These are phyloP conservation scores for Saccharomyces hybrid DNA, from an alignment of 1,139 yeast species.

Conservation along the genomic window DNA sequence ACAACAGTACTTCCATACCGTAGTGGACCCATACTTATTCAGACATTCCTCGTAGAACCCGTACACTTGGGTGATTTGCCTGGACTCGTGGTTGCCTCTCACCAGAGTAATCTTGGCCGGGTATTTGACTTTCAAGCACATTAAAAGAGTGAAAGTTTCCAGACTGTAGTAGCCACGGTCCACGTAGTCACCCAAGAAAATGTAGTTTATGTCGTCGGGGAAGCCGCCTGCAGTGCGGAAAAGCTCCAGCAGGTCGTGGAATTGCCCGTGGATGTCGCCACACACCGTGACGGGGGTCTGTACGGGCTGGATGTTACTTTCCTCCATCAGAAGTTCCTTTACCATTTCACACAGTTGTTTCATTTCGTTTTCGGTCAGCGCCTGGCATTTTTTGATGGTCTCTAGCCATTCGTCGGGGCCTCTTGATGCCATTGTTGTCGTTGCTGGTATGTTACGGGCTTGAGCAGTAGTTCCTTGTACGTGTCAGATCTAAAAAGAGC, in stretches of 20 bases:
- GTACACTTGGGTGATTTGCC: constrained; percentile 93
- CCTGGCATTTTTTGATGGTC: constrained; percentile 81
- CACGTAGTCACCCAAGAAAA: constrained; percentile 90
- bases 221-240: constrained; percentile 92
- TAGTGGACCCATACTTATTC: constrained; percentile 88
- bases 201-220: constrained; percentile 69
- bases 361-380: constrained; percentile 89
- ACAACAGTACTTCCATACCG: constrained; percentile 96
- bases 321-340: constrained; percentile 83
- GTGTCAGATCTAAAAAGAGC: not conserved
- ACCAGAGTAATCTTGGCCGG: constrained; percentile 83
- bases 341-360: constrained; percentile 92
- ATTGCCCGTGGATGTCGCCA: constrained; percentile 98
- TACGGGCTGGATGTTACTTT: constrained; percentile 92
- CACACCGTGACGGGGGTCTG: constrained; percentile 97
- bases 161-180: constrained; percentile 92
- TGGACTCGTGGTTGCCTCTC: constrained; percentile 87
- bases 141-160: constrained; percentile 84
- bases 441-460: not conserved
- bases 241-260: constrained; percentile 85
- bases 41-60: constrained; percentile 90
- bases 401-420: constrained; percentile 97
- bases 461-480: not conserved
- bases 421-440: constrained; percentile 53
- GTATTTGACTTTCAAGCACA: constrained; percentile 81